phyloP scores from a whole-genome alignment of 2,329 filamentous ascomycete species.

The Aaosphaeria arxii region DNA sequence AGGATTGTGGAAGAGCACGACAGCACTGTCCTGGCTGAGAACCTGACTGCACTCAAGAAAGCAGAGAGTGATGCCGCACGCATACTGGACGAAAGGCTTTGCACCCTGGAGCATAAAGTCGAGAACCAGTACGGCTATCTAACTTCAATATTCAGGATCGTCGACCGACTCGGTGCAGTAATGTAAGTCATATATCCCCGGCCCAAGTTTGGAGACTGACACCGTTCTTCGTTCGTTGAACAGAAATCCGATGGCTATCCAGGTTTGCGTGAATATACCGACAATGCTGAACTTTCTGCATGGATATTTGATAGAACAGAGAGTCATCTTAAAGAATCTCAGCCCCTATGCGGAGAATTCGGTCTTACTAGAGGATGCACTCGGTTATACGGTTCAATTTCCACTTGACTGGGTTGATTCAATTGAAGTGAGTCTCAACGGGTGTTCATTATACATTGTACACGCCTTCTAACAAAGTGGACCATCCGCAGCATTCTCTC shows the following conservation, averaged over 20 bases:
- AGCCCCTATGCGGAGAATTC: neutral
- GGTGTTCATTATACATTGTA: no score
- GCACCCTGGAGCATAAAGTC: neutral
- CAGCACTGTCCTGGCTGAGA: neutral
- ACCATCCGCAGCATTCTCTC: no score
- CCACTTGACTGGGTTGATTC: neutral
- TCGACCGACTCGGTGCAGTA: neutral
- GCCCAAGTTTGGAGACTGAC: neutral
- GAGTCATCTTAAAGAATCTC: neutral
- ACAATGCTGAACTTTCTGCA: neutral
- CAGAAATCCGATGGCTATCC: neutral
- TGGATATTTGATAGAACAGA: neutral
- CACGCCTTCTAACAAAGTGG: no score
- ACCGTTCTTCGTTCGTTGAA: neutral
- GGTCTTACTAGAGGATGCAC: neutral
- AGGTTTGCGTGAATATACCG: neutral
- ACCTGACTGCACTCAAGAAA: neutral
- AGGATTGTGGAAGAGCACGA: neutral
- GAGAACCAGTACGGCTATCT: neutral
- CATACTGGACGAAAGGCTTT: neutral
- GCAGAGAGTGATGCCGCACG: neutral
- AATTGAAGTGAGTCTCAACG: no score
- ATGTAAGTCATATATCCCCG: neutral
- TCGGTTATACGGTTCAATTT: neutral
- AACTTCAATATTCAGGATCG: neutral